Conservation (phyloP, 192 early-diverging fungal genomes). For the Coemansia sp. region DNA sequence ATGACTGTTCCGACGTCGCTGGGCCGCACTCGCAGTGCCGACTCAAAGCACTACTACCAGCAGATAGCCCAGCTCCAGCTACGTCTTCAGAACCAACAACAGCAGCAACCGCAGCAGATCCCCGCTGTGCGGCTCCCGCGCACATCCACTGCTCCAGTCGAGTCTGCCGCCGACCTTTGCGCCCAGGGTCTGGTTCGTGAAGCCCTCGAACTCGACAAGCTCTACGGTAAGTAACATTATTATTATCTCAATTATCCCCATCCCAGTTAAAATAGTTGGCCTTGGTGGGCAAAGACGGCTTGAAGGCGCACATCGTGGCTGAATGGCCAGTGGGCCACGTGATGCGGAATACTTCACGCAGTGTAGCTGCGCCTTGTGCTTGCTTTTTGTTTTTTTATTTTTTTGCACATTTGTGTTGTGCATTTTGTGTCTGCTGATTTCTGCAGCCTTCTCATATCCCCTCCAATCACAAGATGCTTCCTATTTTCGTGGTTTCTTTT, state of each 20-base stretch:
- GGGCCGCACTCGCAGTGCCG: constrained; percentile 38
- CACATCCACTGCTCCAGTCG: constrained; percentile 42
- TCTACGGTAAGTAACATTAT: constrained; percentile 56
- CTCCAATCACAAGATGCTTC: not conserved
- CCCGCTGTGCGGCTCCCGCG: constrained; percentile 17
- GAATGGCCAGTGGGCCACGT: constrained; percentile 32
- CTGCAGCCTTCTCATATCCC: not conserved
- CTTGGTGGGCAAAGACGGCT: too few relatives aligned
- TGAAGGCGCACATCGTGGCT: constrained; percentile 19
- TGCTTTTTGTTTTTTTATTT: constrained; percentile 5
- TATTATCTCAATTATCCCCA: constrained; percentile 1
- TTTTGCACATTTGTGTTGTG: too few relatives aligned
- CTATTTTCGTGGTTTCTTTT: not conserved
- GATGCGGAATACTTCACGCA: constrained; percentile 17
- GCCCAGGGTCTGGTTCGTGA: constrained; percentile 47
- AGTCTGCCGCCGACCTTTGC: constrained; percentile 17
- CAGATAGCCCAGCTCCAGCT: constrained; percentile 37
- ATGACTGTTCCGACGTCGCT: constrained; percentile 43
- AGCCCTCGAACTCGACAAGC: constrained; percentile 52
- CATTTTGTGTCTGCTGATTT: constrained; percentile 8
- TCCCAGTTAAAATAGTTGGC: too few relatives aligned
- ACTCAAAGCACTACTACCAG: constrained; percentile 41
- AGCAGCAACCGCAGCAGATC: constrained; percentile 19
- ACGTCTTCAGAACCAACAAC: constrained; percentile 28
- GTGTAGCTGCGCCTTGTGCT: constrained; percentile 11